These are phyloP conservation scores for Zancudomyces culisetae DNA, from an alignment of 371 early-diverging fungal species.

Conservation along the genomic window DNA sequence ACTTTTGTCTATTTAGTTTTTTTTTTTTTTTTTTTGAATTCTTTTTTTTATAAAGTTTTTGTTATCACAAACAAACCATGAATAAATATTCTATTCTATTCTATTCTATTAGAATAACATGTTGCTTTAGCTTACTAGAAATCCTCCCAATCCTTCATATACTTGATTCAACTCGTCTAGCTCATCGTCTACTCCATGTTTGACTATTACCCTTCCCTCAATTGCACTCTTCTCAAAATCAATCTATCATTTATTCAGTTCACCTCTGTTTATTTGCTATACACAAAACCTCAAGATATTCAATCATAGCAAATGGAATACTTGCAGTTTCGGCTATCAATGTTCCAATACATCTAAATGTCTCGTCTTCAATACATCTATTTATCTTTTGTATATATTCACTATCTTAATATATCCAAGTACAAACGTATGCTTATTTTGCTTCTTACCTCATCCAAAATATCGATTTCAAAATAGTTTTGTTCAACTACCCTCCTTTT, in stretches of 20 bases:
- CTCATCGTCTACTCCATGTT: background rate
- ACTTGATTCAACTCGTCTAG: constrained; percentile 2
- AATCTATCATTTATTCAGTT: background rate
- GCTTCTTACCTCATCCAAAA: background rate
- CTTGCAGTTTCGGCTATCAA: background rate
- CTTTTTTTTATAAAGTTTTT: background rate
- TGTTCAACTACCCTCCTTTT: background rate
- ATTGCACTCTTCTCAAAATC: constrained; percentile 1
- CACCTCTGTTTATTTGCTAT: too few relatives aligned
- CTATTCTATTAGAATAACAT: too few relatives aligned
- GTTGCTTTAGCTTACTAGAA: constrained; percentile 2
- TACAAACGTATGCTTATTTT: too few relatives aligned
- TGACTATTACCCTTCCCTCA: background rate
- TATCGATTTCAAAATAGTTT: background rate
- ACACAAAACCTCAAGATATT: too few relatives aligned
- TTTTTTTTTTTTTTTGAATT: background rate
- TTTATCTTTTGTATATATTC: too few relatives aligned
- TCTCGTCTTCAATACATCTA: background rate
- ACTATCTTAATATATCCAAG: too few relatives aligned
- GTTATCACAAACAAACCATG: too few relatives aligned
- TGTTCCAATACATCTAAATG: background rate
- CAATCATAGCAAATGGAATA: too few relatives aligned
- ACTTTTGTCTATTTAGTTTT: constrained; percentile 3
- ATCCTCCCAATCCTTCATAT: constrained; percentile 3
- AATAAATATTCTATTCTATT: too few relatives aligned